These are phyloP conservation scores for Ambrosiella xylebori DNA, from an alignment of 2,329 filamentous ascomycete species.

Conservation along the genomic window DNA sequence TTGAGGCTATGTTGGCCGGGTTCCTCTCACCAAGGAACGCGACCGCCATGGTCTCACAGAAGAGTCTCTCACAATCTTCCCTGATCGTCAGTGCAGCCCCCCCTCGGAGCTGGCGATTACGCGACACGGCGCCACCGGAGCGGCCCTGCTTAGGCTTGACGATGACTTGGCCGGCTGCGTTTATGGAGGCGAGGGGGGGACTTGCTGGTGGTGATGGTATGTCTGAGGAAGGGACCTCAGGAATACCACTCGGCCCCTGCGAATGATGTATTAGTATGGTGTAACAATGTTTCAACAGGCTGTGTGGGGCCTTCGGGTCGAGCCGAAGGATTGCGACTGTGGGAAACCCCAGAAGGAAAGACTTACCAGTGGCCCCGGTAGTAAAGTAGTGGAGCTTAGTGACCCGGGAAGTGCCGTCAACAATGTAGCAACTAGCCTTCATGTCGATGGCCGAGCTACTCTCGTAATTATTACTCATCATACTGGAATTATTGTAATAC, in stretches of 20 bases:
- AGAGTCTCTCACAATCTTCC: slow-evolving; percentile 99
- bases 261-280: slow-evolving; percentile 7
- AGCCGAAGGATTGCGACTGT: background rate
- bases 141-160: slow-evolving; percentile 38
- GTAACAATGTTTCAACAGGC: background rate
- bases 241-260: slow-evolving; percentile 78
- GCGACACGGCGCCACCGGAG: slow-evolving; percentile 18
- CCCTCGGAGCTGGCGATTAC: slow-evolving; percentile 45
- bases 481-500: slow-evolving; percentile 54
- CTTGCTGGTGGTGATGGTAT: slow-evolving; percentile 72
- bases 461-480: slow-evolving; percentile 61
- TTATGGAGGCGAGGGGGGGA: slow-evolving; percentile 69
- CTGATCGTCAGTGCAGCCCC: slow-evolving; percentile 92
- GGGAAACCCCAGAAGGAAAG: background rate
- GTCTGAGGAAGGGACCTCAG: slow-evolving; percentile 77
- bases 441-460: slow-evolving; percentile 43
- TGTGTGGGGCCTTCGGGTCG: background rate
- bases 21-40: slow-evolving; percentile 95
- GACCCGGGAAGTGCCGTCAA: slow-evolving; percentile 54
- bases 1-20: slow-evolving; percentile 58
- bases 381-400: slow-evolving; percentile 90
- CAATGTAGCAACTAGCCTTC: slow-evolving; percentile 69
- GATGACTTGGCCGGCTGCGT: slow-evolving; percentile 45
- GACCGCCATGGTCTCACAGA: slow-evolving; percentile 86
- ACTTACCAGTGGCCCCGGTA: slow-evolving; percentile 64